phyloP scores from a whole-genome alignment of 768 basidiomycete species.

The Coprinopsis sp. region DNA sequence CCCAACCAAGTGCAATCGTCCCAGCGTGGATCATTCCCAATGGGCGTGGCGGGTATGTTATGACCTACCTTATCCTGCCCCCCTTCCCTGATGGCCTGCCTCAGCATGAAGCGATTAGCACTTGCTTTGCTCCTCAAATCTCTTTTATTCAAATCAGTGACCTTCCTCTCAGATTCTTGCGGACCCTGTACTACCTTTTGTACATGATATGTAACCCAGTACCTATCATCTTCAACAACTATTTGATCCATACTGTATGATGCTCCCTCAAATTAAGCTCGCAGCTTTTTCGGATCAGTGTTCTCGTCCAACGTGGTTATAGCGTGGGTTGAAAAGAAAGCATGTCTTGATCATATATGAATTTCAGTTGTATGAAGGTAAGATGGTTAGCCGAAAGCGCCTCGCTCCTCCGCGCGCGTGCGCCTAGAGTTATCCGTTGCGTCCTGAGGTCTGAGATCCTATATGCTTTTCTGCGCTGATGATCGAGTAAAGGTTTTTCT shows the following conservation, averaged over 20 bases:
- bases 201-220: slow-evolving; percentile 14
- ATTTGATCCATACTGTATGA: neutral
- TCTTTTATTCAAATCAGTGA: slow-evolving; percentile 14
- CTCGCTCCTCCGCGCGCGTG: neutral
- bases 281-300: too few relatives aligned
- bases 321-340: too few relatives aligned
- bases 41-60: slow-evolving; percentile 50
- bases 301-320: too few relatives aligned
- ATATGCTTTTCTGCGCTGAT: too few relatives aligned
- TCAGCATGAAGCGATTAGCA: slow-evolving; percentile 16
- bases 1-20: slow-evolving; percentile 28
- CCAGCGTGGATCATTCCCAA: slow-evolving; percentile 44
- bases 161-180: slow-evolving; percentile 6
- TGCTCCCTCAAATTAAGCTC: too few relatives aligned
- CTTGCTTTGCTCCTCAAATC: slow-evolving; percentile 8
- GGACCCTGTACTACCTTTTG: slow-evolving; percentile 20
- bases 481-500: too few relatives aligned
- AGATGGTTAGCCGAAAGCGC: too few relatives aligned
- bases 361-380: too few relatives aligned
- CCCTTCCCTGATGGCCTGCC: slow-evolving; percentile 15
- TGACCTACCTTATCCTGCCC: slow-evolving; percentile 12
- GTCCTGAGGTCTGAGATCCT: too few relatives aligned
- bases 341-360: too few relatives aligned
- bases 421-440: neutral
- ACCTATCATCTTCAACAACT: slow-evolving; percentile 1